phyloP scores from a whole-genome alignment of 345 rosid species.

The Noccaea bulbosa region DNA sequence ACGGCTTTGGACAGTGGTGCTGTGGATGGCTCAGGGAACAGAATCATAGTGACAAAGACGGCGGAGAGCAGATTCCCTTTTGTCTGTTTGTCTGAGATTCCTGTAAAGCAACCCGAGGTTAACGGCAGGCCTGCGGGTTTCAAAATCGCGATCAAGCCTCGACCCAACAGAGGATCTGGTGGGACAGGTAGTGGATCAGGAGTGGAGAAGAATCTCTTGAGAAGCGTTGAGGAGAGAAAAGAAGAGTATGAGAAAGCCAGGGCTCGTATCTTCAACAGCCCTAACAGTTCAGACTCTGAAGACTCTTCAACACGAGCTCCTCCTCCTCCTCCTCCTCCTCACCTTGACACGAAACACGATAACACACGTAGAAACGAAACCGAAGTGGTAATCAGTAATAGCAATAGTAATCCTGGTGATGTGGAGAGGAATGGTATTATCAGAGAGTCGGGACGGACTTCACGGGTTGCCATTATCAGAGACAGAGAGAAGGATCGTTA shows the following conservation, averaged over 20 bases:
- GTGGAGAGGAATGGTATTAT: conserved; percentile 51
- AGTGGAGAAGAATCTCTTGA: conserved; percentile 52
- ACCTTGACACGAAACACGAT: conserved; percentile 44
- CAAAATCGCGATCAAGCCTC: conserved; percentile 71
- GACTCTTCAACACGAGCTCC: conserved; percentile 52
- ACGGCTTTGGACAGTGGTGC: conserved; percentile 69
- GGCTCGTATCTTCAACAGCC: conserved; percentile 83
- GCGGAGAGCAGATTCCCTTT: conserved; percentile 69
- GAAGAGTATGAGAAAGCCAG: conserved; percentile 94
- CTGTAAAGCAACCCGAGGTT: conserved; percentile 68
- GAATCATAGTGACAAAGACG: conserved; percentile 67
- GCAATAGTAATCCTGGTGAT: conserved; percentile 44
- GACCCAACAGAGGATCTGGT: conserved; percentile 60
- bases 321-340: conserved; percentile 33
- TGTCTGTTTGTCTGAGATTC: conserved; percentile 76
- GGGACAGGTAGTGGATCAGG: conserved; percentile 58
- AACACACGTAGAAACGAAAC: conserved; percentile 51
- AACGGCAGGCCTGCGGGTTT: conserved; percentile 60
- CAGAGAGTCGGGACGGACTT: conserved; percentile 56
- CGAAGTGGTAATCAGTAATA: conserved; percentile 47
- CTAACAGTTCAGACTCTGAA: conserved; percentile 63
- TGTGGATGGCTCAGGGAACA: conserved; percentile 67
- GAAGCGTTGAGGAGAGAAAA: conserved; percentile 92
- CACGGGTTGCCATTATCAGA: conserved; percentile 91
- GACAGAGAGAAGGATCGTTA: conserved; percentile 92